phyloP scores from a whole-genome alignment of 371 early-diverging fungal species.

The Chytridiales sp. region DNA sequence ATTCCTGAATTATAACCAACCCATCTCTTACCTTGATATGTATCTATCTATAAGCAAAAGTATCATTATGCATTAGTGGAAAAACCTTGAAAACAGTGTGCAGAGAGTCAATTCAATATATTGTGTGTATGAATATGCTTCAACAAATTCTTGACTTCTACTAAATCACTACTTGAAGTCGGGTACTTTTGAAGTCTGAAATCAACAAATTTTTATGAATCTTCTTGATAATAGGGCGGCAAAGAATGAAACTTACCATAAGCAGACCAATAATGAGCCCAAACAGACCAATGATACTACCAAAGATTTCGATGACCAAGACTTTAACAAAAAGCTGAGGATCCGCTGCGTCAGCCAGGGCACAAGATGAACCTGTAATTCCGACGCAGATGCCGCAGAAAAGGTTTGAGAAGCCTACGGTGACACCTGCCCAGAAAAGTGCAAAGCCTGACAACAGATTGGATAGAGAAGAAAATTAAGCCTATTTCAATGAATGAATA shows the following conservation, averaged over 20 bases:
- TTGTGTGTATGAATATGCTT: too few species aligned
- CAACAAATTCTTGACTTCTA: too few species aligned
- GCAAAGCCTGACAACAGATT: conserved; percentile 65
- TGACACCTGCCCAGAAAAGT: conserved; percentile 95
- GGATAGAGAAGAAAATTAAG: conserved; percentile 63
- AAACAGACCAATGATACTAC: conserved; percentile 93
- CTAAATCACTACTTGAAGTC: conserved; percentile 26
- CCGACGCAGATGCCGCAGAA: conserved; percentile 96
- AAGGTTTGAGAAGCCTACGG: conserved; percentile 91
- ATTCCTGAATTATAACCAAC: too few species aligned
- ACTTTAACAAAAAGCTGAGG: conserved; percentile 91
- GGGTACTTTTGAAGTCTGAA: conserved; percentile 24
- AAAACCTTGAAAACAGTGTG: too few species aligned
- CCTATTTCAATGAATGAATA: conserved; percentile 11
- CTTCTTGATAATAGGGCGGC: not conserved
- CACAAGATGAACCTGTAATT: conserved; percentile 89
- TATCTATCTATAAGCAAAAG: too few species aligned
- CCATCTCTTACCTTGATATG: too few species aligned
- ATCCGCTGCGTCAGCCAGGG: conserved; percentile 95
- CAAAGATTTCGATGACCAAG: conserved; percentile 96
- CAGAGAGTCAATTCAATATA: too few species aligned
- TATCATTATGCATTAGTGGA: too few species aligned
- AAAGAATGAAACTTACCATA: conserved; percentile 16
- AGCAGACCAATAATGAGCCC: conserved; percentile 80
- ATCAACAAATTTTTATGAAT: not conserved